Conservation (phyloP, 202 grass and related monocot genomes). For the Schoenoplectus tabernaemontani region DNA sequence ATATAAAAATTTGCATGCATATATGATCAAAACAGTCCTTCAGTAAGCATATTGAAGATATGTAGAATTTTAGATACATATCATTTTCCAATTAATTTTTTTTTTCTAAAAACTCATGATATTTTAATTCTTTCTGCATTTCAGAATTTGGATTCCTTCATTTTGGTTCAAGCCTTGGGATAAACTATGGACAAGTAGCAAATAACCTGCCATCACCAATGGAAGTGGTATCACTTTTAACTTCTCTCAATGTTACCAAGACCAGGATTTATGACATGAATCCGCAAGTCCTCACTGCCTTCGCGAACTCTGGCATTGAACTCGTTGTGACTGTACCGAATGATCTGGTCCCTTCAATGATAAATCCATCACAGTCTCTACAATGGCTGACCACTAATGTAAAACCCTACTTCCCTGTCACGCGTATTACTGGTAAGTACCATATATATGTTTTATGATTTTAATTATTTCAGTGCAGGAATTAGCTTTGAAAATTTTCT, state of each 20-base stretch:
- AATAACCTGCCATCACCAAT: slow-evolving; percentile 66
- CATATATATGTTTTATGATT: neutral
- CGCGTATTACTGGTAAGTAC: slow-evolving; percentile 32
- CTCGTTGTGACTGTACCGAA: slow-evolving; percentile 79
- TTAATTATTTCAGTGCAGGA: neutral
- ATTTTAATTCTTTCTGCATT: slow-evolving; percentile 11
- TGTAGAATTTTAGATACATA: neutral
- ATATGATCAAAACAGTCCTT: neutral
- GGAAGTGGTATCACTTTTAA: slow-evolving; percentile 51
- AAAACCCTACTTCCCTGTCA: slow-evolving; percentile 63
- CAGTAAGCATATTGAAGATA: too few relatives aligned
- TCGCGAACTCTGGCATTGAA: slow-evolving; percentile 64
- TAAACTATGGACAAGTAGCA: slow-evolving; percentile 94
- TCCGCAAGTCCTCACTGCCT: slow-evolving; percentile 67
- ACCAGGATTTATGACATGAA: slow-evolving; percentile 83
- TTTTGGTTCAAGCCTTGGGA: slow-evolving; percentile 46
- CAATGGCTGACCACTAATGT: slow-evolving; percentile 57
- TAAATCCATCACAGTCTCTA: slow-evolving; percentile 38
- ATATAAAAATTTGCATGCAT: too few relatives aligned
- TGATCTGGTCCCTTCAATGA: slow-evolving; percentile 48
- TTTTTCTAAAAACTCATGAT: neutral
- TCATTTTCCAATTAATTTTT: neutral
- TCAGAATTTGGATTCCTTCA: slow-evolving; percentile 43
- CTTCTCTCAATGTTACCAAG: slow-evolving; percentile 58
- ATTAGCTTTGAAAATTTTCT: neutral